These are phyloP conservation scores for Diutina pseudorugosa DNA, from an alignment of 1,139 yeast species.

Conservation along the genomic window DNA sequence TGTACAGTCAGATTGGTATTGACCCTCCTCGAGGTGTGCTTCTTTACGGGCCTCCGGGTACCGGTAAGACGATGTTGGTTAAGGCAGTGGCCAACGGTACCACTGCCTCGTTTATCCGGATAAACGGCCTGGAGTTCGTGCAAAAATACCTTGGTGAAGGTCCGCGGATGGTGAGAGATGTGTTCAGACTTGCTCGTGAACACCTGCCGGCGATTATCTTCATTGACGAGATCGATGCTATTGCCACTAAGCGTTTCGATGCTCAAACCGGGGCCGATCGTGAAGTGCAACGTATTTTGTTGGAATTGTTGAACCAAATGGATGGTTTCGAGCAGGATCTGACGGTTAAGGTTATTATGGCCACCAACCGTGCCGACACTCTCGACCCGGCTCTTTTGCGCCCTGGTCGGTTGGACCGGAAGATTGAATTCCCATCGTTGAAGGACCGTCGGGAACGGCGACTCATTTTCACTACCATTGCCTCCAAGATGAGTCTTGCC, in stretches of 20 bases:
- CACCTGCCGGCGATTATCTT: constrained; percentile 94
- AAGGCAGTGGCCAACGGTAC: constrained; percentile 97
- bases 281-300: constrained; percentile 95
- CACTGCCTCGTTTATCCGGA: constrained; percentile 91
- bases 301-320: constrained; percentile 95
- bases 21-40: constrained; percentile 98
- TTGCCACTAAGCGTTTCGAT: constrained; percentile 97
- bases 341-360: constrained; percentile 96
- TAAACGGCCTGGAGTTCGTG: constrained; percentile 95
- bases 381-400: constrained; percentile 93
- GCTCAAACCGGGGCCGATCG: constrained; percentile 99
- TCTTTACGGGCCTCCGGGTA: constrained; percentile 97
- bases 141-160: constrained; percentile 99
- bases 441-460: constrained; percentile 97
- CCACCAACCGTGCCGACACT: constrained; percentile 96
- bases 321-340: constrained; percentile 97
- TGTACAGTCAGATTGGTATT: constrained; percentile 95
- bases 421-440: constrained; percentile 91
- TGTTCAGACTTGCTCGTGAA: constrained; percentile 91
- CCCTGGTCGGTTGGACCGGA: constrained; percentile 97
- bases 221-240: constrained; percentile 97
- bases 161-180: constrained; percentile 98
- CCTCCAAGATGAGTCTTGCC: constrained; percentile 94
- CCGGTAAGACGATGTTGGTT: constrained; percentile 97
- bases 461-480: constrained; percentile 88